A percentile compares a stretch with the other conserved stretches of the same genome.
Evolutionary conservation across 1,139 yeast species (phyloP).

Genomic region (Geotrichum klebahnii): DNA sequence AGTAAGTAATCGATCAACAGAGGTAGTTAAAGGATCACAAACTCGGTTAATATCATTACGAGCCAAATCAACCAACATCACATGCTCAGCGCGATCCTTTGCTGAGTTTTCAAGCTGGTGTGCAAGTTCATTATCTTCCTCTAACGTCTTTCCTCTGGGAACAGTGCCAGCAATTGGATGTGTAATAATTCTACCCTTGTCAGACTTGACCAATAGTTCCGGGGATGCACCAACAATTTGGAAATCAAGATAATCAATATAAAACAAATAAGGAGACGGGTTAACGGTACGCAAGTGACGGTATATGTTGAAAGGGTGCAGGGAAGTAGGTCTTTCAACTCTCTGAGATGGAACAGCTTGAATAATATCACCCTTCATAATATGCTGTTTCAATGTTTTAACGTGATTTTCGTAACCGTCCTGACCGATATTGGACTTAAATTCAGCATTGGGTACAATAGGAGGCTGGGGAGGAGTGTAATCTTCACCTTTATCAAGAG

Average conservation of each 20-base stretch:
- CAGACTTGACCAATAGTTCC: constrained; percentile 82
- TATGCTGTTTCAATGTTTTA: constrained; percentile 66
- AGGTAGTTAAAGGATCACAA: constrained; percentile 80
- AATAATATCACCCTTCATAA: constrained; percentile 84
- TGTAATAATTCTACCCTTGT: constrained; percentile 73
- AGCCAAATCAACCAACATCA: constrained; percentile 95
- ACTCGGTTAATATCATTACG: constrained; percentile 91
- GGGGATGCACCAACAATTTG: constrained; percentile 97
- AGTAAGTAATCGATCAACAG: constrained; percentile 80
- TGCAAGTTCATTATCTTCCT: constrained; percentile 86
- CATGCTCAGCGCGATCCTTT: constrained; percentile 95
- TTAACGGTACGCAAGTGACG: constrained; percentile 91
- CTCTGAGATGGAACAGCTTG: constrained; percentile 98
- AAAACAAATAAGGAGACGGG: constrained; percentile 94
- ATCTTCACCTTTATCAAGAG: constrained; percentile 46
- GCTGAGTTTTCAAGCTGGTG: constrained; percentile 66
- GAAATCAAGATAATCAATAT: constrained; percentile 84
- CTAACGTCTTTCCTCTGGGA: constrained; percentile 79
- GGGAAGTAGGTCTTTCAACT: constrained; percentile 86
- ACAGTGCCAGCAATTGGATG: constrained; percentile 98
- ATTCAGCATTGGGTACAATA: constrained; percentile 52
- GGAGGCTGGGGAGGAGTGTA: constrained; percentile 67
- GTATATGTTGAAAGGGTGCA: constrained; percentile 94
- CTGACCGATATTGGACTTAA: constrained; percentile 85
- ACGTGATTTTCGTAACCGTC: constrained; percentile 89